phyloP scores from a whole-genome alignment of 2,329 filamentous ascomycete species.

The Penicillium sumatraense region DNA sequence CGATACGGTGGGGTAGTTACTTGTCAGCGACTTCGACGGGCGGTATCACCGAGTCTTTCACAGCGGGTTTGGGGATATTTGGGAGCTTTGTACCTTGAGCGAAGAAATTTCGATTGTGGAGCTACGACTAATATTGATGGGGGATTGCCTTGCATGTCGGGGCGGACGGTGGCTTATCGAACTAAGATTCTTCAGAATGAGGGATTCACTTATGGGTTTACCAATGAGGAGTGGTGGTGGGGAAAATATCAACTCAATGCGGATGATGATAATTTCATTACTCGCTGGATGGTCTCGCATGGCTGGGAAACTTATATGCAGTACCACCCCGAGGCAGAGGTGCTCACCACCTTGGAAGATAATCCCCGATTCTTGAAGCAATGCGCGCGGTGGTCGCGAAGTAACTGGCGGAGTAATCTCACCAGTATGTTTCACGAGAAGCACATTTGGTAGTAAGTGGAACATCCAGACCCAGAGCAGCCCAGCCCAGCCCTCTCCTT shows the following conservation, averaged over 20 bases:
- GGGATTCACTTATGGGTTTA: slow-evolving; percentile 86
- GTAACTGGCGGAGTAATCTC: slow-evolving; percentile 97
- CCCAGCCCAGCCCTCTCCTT: too few relatives aligned
- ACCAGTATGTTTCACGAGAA: slow-evolving; percentile 85
- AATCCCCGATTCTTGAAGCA: slow-evolving; percentile 88
- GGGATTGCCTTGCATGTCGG: slow-evolving; percentile 95
- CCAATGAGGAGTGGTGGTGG: slow-evolving; percentile 81
- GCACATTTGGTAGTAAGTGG: slow-evolving; percentile 82
- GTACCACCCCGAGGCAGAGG: slow-evolving; percentile 87
- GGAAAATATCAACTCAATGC: slow-evolving; percentile 87
- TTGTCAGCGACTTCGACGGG: slow-evolving; percentile 81
- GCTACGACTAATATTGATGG: slow-evolving; percentile 94
- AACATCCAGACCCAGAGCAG: too few relatives aligned
- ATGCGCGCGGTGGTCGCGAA: slow-evolving; percentile 92
- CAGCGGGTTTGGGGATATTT: slow-evolving; percentile 83
- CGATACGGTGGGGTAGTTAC: slow-evolving; percentile 89
- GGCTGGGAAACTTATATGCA: slow-evolving; percentile 95
- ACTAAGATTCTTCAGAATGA: slow-evolving; percentile 84
- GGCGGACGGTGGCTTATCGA: slow-evolving; percentile 89
- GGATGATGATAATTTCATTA: slow-evolving; percentile 98
- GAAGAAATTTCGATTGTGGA: slow-evolving; percentile 95
- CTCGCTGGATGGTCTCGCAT: slow-evolving; percentile 90
- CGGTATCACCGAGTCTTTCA: slow-evolving; percentile 62
- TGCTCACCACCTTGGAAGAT: slow-evolving; percentile 91
- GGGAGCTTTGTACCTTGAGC: slow-evolving; percentile 87